Conservation (phyloP, 2,329 filamentous ascomycete genomes). For the Penicillium decumbens region DNA sequence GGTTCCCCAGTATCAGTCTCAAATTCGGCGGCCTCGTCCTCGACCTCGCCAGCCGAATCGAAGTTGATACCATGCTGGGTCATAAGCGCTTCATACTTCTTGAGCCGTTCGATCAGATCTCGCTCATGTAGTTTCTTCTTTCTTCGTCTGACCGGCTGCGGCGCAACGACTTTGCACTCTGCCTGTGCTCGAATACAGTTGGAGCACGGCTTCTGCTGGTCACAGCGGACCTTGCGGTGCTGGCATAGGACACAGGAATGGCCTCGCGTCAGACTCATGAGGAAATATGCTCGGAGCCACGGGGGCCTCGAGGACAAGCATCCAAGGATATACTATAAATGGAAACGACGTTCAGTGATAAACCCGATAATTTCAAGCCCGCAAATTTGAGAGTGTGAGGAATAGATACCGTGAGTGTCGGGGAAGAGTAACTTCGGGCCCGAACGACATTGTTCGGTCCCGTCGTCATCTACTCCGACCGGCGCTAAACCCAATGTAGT, state of each 20-base stretch:
- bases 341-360: neutral
- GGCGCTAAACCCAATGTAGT: neutral
- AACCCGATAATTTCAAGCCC: neutral
- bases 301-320: neutral
- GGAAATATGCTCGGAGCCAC: neutral
- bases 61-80: constrained; percentile 62
- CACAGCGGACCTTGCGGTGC: constrained; percentile 67
- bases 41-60: constrained; percentile 44
- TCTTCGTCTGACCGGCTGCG: neutral
- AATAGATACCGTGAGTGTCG: neutral
- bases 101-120: constrained; percentile 62
- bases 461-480: neutral
- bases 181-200: constrained; percentile 62
- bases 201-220: constrained; percentile 65
- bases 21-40: neutral
- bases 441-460: neutral
- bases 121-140: constrained; percentile 44
- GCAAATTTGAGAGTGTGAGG: neutral
- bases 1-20: neutral
- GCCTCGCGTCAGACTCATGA: constrained; percentile 11
- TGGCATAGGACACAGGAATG: constrained; percentile 46
- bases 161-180: constrained; percentile 43
- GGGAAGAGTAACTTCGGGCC: neutral
- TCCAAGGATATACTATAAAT: neutral
- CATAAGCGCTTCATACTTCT: constrained; percentile 62